Base-by-base conservation (phyloP, 495 filamentous ascomycete species). In the Annulohypoxylon moriforme region DNA sequence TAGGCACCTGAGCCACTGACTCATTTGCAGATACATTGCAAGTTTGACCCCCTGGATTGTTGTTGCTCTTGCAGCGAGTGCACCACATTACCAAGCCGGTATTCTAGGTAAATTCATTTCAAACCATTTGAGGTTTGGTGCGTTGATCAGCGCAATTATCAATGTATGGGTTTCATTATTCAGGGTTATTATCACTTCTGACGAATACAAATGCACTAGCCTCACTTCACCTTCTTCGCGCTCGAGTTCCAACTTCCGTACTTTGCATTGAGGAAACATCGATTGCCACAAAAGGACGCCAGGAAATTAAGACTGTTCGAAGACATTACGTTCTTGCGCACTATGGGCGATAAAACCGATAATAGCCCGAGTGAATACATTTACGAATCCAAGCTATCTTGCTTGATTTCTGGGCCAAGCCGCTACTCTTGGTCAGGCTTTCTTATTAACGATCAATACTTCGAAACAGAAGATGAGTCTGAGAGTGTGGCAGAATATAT, bases 291-390 rank as follows among this genome's bases (percentile, higher is more conserved):
- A 25, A 44, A 6, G 9, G 57, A 60, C 27, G 31, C 4, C 1
- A 42, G 56, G 14, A 27, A 1, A n/a, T 7, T 67, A 24, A 50
- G 64, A 46, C 36, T 27, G 1, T 27, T 31, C 14, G 16, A 68
- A 53, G 65, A 68, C 10, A 68, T 68, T 8, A 60, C 57, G n/a
- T 68, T 68, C 18, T 16, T 68, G 1, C 44, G 57, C 9, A 68
- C 46, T 20, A 53, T 61, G 65, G 46, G 27, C n/a, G n/a, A 2
- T 14, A 61, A 68, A 13, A 7, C 16, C 1, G 57, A 68, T 20
- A 68, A 60, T 24, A 56, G 56, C 16, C 16, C 22, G 13, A 68
- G 33, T 4, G 46, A 68, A 10, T 68, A 68, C 18, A 13, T 68
- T 10, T 68, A 68, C 16, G 56, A 68, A 16, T 24, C 65, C 1